Conservation (phyloP, 2,329 filamentous ascomycete genomes). For the Zalaria obscura region DNA sequence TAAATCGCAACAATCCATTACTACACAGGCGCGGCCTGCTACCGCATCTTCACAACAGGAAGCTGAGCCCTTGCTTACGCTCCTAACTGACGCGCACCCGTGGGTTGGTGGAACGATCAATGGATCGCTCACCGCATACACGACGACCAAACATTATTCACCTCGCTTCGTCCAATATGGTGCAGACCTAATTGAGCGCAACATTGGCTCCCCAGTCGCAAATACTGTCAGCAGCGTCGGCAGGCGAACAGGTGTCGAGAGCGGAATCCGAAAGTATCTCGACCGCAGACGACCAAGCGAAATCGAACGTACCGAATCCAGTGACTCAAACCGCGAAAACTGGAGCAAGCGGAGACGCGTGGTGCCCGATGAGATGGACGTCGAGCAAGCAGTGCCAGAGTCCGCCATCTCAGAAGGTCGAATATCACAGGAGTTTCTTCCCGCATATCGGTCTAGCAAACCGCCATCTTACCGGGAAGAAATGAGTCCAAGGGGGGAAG, state of each 20-base stretch:
- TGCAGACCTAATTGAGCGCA: constrained; percentile 81
- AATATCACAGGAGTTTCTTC: constrained; percentile 48
- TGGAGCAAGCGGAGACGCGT: constrained; percentile 30
- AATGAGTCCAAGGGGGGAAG: constrained; percentile 13
- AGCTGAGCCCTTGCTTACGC: constrained; percentile 67
- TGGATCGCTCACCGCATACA: constrained; percentile 72
- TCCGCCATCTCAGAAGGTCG: constrained; percentile 8
- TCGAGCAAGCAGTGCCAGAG: constrained; percentile 26
- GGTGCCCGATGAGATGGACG: constrained; percentile 29
- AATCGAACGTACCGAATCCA: constrained; percentile 28
- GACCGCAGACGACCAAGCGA: constrained; percentile 36
- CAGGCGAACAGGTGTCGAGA: constrained; percentile 75
- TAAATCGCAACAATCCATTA: constrained; percentile 16
- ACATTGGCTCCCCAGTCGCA: constrained; percentile 66
- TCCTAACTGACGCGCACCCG: constrained; percentile 80
- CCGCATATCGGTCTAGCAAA: constrained; percentile 67
- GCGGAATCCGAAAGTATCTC: constrained; percentile 73
- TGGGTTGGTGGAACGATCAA: constrained; percentile 65
- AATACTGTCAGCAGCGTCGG: constrained; percentile 77
- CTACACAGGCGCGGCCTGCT: constrained; percentile 11
- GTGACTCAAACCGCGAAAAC: constrained; percentile 19
- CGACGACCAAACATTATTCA: constrained; percentile 77
- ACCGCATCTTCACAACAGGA: constrained; percentile 33
- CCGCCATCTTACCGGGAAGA: constrained; percentile 20
- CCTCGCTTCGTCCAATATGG: constrained; percentile 75